These are phyloP conservation scores for Geotrichum fermentans DNA, from an alignment of 1,139 yeast species.

Conservation along the genomic window DNA sequence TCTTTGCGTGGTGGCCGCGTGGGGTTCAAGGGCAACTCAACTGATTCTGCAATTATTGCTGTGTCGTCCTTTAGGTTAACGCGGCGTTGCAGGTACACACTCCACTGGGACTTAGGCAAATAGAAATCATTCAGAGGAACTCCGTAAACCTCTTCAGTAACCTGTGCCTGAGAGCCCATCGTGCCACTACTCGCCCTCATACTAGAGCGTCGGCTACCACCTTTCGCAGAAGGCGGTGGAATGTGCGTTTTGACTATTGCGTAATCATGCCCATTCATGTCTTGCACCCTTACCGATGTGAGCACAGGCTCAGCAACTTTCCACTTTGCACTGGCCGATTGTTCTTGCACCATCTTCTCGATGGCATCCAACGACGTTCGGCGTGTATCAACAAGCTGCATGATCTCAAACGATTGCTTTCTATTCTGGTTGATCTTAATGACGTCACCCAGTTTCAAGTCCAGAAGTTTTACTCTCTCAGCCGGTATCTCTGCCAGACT, in stretches of 20 bases:
- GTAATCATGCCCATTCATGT: constrained; percentile 14
- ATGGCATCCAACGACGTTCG: not conserved
- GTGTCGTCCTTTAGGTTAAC: constrained; percentile 16
- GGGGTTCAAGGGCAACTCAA: not conserved
- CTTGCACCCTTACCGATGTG: not conserved
- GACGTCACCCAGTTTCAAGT: constrained; percentile 8
- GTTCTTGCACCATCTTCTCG: not conserved
- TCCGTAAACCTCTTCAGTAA: not conserved
- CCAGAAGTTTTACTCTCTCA: constrained; percentile 4
- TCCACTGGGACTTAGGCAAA: constrained; percentile 24
- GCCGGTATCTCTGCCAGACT: not conserved
- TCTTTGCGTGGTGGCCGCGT: not conserved
- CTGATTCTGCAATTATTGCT: not conserved
- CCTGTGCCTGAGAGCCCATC: not conserved
- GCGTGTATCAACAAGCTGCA: not conserved
- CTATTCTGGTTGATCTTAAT: constrained; percentile 10
- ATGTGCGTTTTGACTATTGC: constrained; percentile 6
- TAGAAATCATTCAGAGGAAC: constrained; percentile 24
- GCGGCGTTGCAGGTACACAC: constrained; percentile 22
- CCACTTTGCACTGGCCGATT: not conserved
- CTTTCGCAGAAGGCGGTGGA: not conserved
- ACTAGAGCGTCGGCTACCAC: constrained; percentile 2
- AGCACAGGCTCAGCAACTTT: constrained; percentile 3
- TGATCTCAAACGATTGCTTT: constrained; percentile 9
- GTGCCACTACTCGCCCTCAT: not conserved